phyloP scores from a whole-genome alignment of 2,329 filamentous ascomycete species.

The Colletotrichum limetticola region DNA sequence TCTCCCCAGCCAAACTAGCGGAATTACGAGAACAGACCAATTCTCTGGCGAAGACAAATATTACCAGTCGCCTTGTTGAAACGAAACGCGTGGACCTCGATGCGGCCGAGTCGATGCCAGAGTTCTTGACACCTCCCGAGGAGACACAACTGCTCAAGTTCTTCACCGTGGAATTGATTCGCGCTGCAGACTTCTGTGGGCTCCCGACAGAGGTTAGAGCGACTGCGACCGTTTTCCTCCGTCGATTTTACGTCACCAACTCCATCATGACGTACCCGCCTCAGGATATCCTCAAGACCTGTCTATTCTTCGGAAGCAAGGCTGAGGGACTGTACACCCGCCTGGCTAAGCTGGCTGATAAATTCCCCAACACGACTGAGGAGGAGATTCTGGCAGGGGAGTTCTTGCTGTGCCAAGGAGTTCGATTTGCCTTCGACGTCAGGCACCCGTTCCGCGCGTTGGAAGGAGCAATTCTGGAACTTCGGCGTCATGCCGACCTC shows the following conservation, averaged over 20 bases:
- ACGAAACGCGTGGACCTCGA: conserved; percentile 38
- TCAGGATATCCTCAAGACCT: conserved; percentile 87
- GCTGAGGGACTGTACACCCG: conserved; percentile 86
- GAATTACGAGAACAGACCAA: conserved; percentile 84
- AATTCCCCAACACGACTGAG: conserved; percentile 75
- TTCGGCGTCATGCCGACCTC: conserved; percentile 74
- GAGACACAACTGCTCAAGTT: conserved; percentile 85
- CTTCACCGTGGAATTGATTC: conserved; percentile 72
- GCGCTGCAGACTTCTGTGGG: conserved; percentile 65
- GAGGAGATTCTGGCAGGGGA: conserved; percentile 92
- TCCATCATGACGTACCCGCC: conserved; percentile 97
- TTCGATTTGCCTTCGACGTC: conserved; percentile 94
- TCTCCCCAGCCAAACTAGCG: conserved; percentile 77
- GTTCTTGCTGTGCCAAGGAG: conserved; percentile 90
- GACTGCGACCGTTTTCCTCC: conserved; percentile 89
- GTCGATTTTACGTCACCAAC: conserved; percentile 95
- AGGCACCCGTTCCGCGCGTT: conserved; percentile 89
- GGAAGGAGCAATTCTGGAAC: conserved; percentile 87
- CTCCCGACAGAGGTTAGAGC: conserved; percentile 59
- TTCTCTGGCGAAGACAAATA: conserved; percentile 73
- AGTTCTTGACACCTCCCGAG: conserved; percentile 85
- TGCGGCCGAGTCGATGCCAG: conserved; percentile 59
- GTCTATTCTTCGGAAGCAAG: conserved; percentile 93
- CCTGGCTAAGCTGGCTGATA: conserved; percentile 70
- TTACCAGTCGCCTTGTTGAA: conserved; percentile 64